Conservation (phyloP, 2,329 filamentous ascomycete species). For the Fusarium coicis region DNA sequence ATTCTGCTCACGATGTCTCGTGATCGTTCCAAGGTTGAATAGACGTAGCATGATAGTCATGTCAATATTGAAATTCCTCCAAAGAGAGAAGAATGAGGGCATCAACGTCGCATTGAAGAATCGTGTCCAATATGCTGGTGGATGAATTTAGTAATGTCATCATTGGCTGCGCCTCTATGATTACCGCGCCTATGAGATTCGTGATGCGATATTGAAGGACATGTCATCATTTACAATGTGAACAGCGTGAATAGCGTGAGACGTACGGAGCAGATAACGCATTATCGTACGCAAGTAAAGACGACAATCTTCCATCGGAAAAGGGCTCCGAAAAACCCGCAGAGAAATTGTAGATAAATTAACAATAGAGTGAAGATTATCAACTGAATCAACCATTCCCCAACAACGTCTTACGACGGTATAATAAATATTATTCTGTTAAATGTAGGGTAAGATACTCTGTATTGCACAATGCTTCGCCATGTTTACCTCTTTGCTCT, state of each 20-base stretch:
- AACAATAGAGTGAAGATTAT: fast-evolving
- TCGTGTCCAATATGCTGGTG: background rate
- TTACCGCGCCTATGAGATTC: background rate
- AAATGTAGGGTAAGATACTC: background rate
- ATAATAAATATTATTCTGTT: fast-evolving
- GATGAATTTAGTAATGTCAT: background rate
- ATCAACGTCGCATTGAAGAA: background rate
- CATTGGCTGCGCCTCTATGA: background rate
- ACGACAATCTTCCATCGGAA: fast-evolving
- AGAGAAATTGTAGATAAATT: fast-evolving
- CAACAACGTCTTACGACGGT: fast-evolving
- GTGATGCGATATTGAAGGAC: fast-evolving
- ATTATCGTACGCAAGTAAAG: fast-evolving
- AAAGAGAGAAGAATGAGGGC: background rate
- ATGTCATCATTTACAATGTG: background rate
- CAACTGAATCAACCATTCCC: fast-evolving
- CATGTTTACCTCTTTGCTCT: background rate
- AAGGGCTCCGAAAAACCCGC: background rate
- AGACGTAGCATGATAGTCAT: background rate
- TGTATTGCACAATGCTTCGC: background rate
- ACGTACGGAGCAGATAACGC: too few species aligned
- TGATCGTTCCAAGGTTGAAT: background rate
- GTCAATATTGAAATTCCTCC: background rate
- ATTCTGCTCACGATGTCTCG: background rate
- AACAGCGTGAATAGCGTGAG: fast-evolving